Evolutionary conservation across 2,329 filamentous ascomycete genomes (phyloP).

Genomic region (Ampelomyces quisqualis): DNA sequence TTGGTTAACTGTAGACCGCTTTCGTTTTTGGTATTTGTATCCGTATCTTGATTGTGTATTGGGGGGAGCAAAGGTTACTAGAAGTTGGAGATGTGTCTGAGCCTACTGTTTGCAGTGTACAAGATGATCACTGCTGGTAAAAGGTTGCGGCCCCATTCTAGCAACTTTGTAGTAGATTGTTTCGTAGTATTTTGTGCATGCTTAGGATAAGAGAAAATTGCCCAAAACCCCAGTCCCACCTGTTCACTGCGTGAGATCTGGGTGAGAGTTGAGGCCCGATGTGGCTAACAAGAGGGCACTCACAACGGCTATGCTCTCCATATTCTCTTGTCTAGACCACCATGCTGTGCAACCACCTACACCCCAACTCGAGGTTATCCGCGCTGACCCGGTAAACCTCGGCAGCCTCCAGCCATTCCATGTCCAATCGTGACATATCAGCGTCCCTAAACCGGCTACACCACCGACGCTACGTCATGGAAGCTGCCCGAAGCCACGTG

Average conservation of each 20-base stretch:
- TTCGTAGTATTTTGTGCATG: too few relatives aligned
- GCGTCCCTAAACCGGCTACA: not conserved
- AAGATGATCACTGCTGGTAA: constrained; percentile 1
- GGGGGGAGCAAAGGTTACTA: not conserved
- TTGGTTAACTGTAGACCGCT: constrained; percentile 5
- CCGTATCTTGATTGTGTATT: constrained; percentile 12
- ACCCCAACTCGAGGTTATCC: too few relatives aligned
- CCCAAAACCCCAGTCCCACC: too few relatives aligned
- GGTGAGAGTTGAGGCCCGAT: too few relatives aligned
- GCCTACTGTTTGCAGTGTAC: not conserved
- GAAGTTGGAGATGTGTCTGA: not conserved
- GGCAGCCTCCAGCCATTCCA: not conserved
- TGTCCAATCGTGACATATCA: not conserved
- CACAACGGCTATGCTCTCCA: too few relatives aligned
- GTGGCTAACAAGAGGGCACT: too few relatives aligned
- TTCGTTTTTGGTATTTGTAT: constrained; percentile 8
- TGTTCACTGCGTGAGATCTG: too few relatives aligned
- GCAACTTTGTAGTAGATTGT: too few relatives aligned
- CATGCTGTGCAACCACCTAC: not conserved
- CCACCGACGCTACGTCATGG: constrained; percentile 7
- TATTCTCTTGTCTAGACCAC: not conserved
- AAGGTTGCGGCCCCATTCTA: not conserved
- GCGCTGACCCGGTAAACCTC: not conserved
- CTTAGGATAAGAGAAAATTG: too few relatives aligned
- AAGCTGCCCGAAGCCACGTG: constrained; percentile 1